phyloP scores from a whole-genome alignment of 768 basidiomycete species.

The Auricularia cornea region DNA sequence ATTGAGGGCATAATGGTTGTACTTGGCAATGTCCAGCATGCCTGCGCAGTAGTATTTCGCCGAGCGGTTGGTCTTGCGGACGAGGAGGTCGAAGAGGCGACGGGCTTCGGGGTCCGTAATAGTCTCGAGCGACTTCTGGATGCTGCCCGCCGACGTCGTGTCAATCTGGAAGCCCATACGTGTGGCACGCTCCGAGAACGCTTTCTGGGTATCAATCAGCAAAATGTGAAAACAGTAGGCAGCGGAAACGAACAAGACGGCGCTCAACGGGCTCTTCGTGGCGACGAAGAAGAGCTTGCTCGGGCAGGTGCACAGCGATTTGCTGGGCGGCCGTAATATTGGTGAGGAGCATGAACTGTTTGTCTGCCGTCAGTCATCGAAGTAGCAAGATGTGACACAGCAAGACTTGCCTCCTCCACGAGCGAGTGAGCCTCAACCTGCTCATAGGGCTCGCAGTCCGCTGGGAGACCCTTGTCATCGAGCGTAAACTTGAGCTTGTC shows the following conservation, averaged over 20 bases:
- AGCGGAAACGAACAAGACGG: constrained; percentile 53
- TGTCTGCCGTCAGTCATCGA: not conserved
- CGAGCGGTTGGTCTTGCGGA: constrained; percentile 85
- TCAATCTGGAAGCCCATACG: constrained; percentile 82
- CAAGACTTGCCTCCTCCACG: constrained; percentile 71
- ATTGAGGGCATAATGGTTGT: constrained; percentile 85
- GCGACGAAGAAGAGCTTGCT: constrained; percentile 92
- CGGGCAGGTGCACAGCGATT: constrained; percentile 87
- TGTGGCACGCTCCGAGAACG: constrained; percentile 71
- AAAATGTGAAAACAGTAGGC: not conserved
- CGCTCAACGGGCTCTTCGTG: constrained; percentile 91
- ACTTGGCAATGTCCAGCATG: constrained; percentile 99
- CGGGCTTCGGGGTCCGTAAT: constrained; percentile 68
- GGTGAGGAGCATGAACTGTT: constrained; percentile 89
- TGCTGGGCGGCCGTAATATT: constrained; percentile 89
- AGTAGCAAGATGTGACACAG: constrained; percentile 6
- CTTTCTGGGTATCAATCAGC: constrained; percentile 38
- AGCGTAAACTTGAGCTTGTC: constrained; percentile 67
- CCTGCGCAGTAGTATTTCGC: constrained; percentile 99
- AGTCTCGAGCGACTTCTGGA: constrained; percentile 78
- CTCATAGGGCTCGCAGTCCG: constrained; percentile 64
- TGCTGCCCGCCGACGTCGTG: constrained; percentile 61
- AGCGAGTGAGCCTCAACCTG: constrained; percentile 66
- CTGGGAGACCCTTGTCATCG: constrained; percentile 70
- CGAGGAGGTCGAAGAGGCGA: constrained; percentile 71